phyloP scores from a whole-genome alignment of 345 rosid genomes.

The Kandelia obovata region DNA sequence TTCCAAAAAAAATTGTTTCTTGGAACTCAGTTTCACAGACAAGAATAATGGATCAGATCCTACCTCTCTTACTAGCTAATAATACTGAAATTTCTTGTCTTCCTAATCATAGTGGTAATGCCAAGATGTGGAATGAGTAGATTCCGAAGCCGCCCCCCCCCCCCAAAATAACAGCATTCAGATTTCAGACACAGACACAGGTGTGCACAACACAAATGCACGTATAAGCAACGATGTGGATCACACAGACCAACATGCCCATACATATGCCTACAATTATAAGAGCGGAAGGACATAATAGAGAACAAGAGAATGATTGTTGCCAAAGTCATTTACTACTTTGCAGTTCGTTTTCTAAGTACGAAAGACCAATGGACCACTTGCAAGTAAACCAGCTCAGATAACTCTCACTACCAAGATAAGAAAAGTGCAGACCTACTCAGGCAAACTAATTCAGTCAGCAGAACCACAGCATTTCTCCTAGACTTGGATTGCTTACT shows the following conservation, averaged over 20 bases:
- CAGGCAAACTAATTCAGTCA: conserved; percentile 47
- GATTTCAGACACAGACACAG: neutral
- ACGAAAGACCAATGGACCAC: neutral
- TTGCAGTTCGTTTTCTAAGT: neutral
- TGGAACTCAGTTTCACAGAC: no score
- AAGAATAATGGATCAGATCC: no score
- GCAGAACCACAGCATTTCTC: conserved; percentile 36
- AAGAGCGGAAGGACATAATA: neutral
- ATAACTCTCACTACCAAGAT: neutral
- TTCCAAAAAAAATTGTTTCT: no score
- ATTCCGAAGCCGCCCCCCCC: no score
- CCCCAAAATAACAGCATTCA: neutral
- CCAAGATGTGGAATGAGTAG: no score
- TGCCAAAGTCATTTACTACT: neutral
- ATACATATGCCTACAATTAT: no score
- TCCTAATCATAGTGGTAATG: no score
- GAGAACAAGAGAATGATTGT: neutral
- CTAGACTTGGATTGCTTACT: conserved; percentile 39
- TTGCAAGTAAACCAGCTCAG: neutral
- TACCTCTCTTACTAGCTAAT: no score
- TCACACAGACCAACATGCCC: no score
- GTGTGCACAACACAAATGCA: neutral
- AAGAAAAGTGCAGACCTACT: conserved; percentile 36
- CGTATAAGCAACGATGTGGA: no score
- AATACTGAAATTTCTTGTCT: no score